Percentiles rank a stretch among this genome's conserved stretches.
Evolutionary conservation across 768 basidiomycete genomes (phyloP).

Genomic region (Rhizopogon vesiculosus): DNA sequence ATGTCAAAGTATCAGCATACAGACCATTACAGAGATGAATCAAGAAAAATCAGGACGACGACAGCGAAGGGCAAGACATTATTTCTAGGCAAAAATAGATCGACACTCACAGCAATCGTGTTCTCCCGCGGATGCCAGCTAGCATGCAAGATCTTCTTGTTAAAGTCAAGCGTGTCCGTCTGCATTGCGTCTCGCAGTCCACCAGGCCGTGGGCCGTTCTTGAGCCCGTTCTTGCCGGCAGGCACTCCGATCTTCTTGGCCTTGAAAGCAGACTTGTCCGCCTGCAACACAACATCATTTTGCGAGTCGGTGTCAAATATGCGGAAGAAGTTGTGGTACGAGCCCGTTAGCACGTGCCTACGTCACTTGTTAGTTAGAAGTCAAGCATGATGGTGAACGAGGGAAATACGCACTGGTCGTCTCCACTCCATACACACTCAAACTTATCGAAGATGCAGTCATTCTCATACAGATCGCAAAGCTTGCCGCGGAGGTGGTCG

Average conservation of each 20-base stretch:
- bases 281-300: constrained; percentile 91
- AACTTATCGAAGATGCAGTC: constrained; percentile 99
- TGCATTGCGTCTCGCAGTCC: constrained; percentile 82
- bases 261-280: constrained; percentile 99
- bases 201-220: constrained; percentile 69
- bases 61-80: not conserved
- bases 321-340: constrained; percentile 99
- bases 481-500: constrained; percentile 93
- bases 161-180: constrained; percentile 82
- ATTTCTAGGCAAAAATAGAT: not conserved
- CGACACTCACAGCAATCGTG: constrained; percentile 83
- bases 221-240: constrained; percentile 61
- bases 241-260: constrained; percentile 97
- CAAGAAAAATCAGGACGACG: not conserved
- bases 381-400: constrained; percentile 7
- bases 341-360: constrained; percentile 97
- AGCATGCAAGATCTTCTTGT: constrained; percentile 95
- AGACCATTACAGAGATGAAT: not conserved
- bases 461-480: constrained; percentile 98
- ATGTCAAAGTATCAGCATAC: not conserved
- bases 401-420: constrained; percentile 75
- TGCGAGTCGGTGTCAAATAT: constrained; percentile 92
- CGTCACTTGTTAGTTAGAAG: not conserved
- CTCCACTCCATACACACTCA: constrained; percentile 97
- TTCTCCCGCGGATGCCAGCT: constrained; percentile 99